These are phyloP conservation scores for Cryptococcus hybrid DNA, from an alignment of 1,284 basidiomycete species.

Conservation along the genomic window DNA sequence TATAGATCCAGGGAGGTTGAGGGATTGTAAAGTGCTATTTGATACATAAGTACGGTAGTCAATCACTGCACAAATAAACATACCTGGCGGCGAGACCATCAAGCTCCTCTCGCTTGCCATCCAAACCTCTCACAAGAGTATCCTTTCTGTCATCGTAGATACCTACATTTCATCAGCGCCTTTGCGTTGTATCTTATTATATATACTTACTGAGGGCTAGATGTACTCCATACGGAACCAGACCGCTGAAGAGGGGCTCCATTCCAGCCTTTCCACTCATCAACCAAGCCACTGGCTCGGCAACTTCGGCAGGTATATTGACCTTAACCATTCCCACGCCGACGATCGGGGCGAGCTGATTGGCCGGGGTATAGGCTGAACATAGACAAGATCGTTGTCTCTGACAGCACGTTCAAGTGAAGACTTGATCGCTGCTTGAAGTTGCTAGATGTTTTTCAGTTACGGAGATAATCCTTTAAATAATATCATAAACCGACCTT, in stretches of 20 bases:
- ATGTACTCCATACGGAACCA: slow-evolving; percentile 85
- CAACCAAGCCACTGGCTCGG: slow-evolving; percentile 56
- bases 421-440: slow-evolving; percentile 63
- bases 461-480: not conserved
- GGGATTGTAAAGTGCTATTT: slow-evolving; percentile 63
- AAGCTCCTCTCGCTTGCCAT: slow-evolving; percentile 62
- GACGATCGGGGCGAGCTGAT: slow-evolving; percentile 65
- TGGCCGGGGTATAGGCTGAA: slow-evolving; percentile 77
- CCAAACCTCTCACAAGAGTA: slow-evolving; percentile 67
- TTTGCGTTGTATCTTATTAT: not conserved
- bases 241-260: slow-evolving; percentile 68
- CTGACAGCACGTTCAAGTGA: slow-evolving; percentile 66
- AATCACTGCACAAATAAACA: slow-evolving; percentile 53
- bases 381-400: slow-evolving; percentile 97
- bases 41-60: not conserved
- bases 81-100: slow-evolving; percentile 60
- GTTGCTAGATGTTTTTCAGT: slow-evolving; percentile 59
- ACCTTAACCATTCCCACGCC: slow-evolving; percentile 70
- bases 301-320: slow-evolving; percentile 61
- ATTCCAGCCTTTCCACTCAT: slow-evolving; percentile 54
- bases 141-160: slow-evolving; percentile 84
- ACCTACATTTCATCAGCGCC: slow-evolving; percentile 52
- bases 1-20: slow-evolving; percentile 80
- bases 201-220: slow-evolving; percentile 75
- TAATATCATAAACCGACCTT: slow-evolving; percentile 56